These are phyloP conservation scores for Sugiyamaella xylanicola DNA, from an alignment of 1,139 yeast genomes.

Conservation along the genomic window DNA sequence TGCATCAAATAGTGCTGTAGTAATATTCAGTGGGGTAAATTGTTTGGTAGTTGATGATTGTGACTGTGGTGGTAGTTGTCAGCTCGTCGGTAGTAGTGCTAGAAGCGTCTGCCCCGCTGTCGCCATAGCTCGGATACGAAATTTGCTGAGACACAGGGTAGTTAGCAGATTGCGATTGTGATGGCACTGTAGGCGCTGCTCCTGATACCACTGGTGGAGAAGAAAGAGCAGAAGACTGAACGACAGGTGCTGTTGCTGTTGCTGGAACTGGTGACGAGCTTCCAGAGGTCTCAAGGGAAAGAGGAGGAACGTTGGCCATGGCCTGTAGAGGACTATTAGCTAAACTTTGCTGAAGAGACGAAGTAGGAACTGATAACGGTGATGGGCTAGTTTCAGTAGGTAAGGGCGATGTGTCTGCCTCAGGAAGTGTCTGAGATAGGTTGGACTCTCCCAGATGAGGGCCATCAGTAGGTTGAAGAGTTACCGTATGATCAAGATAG, in stretches of 20 bases:
- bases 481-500: constrained; percentile 6
- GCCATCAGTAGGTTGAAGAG: not conserved
- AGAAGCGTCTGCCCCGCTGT: too few relatives aligned
- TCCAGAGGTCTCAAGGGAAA: too few relatives aligned
- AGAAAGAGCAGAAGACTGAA: too few relatives aligned
- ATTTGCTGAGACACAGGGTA: not conserved
- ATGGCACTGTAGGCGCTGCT: too few relatives aligned
- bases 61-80: constrained; percentile 21
- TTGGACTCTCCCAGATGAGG: not conserved
- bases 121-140: too few relatives aligned
- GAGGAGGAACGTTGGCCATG: not conserved
- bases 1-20: not conserved
- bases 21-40: not conserved
- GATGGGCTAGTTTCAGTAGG: not conserved
- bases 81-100: constrained; percentile 15
- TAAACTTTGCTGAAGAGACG: not conserved
- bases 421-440: not conserved
- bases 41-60: constrained; percentile 21
- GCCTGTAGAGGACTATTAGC: not conserved
- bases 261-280: not conserved
- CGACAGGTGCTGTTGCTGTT: not conserved
- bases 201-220: too few relatives aligned
- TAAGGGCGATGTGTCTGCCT: not conserved
- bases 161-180: too few relatives aligned
- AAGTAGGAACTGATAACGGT: not conserved